These are phyloP conservation scores for Apophysomyces ossiformis DNA, from an alignment of 371 early-diverging fungal species.

Conservation along the genomic window DNA sequence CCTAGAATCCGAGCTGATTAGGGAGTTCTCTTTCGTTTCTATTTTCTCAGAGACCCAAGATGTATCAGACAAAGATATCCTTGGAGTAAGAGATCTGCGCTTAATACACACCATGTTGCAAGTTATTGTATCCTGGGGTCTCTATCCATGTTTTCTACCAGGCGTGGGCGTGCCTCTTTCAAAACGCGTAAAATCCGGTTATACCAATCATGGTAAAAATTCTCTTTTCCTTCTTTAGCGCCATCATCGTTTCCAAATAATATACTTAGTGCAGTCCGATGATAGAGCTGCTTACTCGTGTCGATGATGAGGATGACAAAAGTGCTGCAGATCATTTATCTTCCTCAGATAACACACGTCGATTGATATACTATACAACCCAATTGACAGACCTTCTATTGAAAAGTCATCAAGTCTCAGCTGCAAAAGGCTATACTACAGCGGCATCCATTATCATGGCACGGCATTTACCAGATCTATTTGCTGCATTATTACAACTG, in stretches of 20 bases:
- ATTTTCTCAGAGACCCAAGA: slow-evolving; percentile 9
- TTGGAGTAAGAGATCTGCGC: slow-evolving; percentile 68
- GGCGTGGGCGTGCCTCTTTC: slow-evolving; percentile 73
- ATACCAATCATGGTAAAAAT: slow-evolving; percentile 47
- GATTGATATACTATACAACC: slow-evolving; percentile 16
- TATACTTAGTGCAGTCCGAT: too few relatives aligned
- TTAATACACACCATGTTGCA: slow-evolving; percentile 69
- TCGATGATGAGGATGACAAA: not conserved
- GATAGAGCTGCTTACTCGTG: slow-evolving; percentile 18
- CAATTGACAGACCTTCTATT: slow-evolving; percentile 35
- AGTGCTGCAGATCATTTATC: not conserved
- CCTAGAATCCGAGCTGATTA: not conserved
- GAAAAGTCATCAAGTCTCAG: slow-evolving; percentile 24
- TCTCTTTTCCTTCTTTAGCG: too few relatives aligned
- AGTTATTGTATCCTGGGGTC: slow-evolving; percentile 71
- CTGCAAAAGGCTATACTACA: slow-evolving; percentile 54
- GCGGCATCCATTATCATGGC: slow-evolving; percentile 59
- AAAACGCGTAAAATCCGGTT: slow-evolving; percentile 61
- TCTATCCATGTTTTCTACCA: slow-evolving; percentile 66
- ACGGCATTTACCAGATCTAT: slow-evolving; percentile 67
- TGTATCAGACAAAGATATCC: slow-evolving; percentile 42
- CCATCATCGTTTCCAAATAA: too few relatives aligned
- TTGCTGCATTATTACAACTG: slow-evolving; percentile 68
- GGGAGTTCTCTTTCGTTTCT: not conserved
- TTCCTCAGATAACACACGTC: slow-evolving; percentile 2